Evolutionary conservation across 345 rosid species (phyloP), one percentile per base, ranked within the genome.

Genomic region (Psidium friedrichsthalianum): DNA sequence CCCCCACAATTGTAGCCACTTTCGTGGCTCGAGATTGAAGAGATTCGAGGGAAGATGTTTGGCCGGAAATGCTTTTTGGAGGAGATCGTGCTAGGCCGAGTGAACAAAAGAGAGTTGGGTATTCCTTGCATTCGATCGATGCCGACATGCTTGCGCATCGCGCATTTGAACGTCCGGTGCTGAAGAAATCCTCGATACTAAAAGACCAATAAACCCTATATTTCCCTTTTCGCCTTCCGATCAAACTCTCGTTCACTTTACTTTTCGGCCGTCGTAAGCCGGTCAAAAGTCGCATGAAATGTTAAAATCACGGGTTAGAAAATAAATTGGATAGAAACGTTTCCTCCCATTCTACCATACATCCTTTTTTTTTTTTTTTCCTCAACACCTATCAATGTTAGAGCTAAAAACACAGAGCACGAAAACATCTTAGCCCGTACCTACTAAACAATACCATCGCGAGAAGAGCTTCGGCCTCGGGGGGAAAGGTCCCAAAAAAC

Each of bases 281-380:
- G 0, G 2, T 8, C 0, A 0, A 36, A 18, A 40, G 13, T 18
- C 42, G 32, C 42, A 0, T 29, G 0, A 3, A 0, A 36, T 16
- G 6, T 36, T 18, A 18, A 9, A 69, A 32, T 0, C 1, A 18
- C 0, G n/a, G 4, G 59, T 22, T 36, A 4, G 3, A 69, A 18
- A 36, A 32, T 4, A 0, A 1, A 32, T 69, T 1, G 7, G 42
- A 20, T 4, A 0, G 13, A 36, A 32, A 69, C 22, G 0, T 8
- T 61, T 29, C 40, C 32, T 5, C 42, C 44, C 24, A 16, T 69
- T 8, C 18, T 18, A 69, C 24, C 47, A 69, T 29, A 18, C 25
- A 18, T 36, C 6, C 24, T 18, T 69, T 69, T 16, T 24, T 8
- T 18, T 69, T 69, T 16, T 24, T 8, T 36, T 32, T 6, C 9